Evolutionary conservation across 2,329 filamentous ascomycete genomes (phyloP), one percentile per base, ranked within the genome.

Genomic region (Ophiostoma perfectum): DNA sequence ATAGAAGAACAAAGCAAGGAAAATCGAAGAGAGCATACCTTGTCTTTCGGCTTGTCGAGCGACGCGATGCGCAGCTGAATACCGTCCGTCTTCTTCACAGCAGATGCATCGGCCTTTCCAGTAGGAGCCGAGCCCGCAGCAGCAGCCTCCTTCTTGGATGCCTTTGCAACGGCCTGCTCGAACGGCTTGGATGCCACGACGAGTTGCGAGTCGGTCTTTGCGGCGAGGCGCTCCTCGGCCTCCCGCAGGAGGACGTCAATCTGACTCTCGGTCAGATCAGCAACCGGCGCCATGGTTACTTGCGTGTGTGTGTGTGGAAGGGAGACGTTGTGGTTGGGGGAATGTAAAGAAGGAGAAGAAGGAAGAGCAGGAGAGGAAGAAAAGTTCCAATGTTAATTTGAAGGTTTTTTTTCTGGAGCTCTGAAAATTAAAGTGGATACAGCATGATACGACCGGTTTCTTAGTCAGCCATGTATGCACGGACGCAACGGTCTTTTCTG

Each of bases 171-270:
- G 4, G 67, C 64, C 12, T 70, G 27, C 14, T 69, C 66, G 18
- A 68, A 63, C n/a, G 63, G 44, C 39, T 66, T 42, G 8, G 55
- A 42, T 6, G 68, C 67, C 27, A 67, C 52, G 45, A 18, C 64
- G 11, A 8, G 62, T 47, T 64, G 63, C 63, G 63, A 27, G 18
- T 18, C n/a, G 39, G 5, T 71, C 67, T 74, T 73, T 65, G 70
- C 72, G 14, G 75, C 72, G 68, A 80, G 75, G 38, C 78, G 76
- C 68, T 74, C 73, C 70, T 80, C 78, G 4, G 79, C 79, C 72
- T 80, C 76, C 36, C 73, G 71, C n/a, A 81, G 75, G 44, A 81
- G 74, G 47, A 72, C 69, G 66, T 78, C 76, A 68, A 81, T 78
- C 72, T 78, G 75, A 58, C 74, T 75, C 70, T 79, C 78, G 6